Conservation (phyloP, 2,329 filamentous ascomycete genomes). For the Aspergillus jensenii region DNA sequence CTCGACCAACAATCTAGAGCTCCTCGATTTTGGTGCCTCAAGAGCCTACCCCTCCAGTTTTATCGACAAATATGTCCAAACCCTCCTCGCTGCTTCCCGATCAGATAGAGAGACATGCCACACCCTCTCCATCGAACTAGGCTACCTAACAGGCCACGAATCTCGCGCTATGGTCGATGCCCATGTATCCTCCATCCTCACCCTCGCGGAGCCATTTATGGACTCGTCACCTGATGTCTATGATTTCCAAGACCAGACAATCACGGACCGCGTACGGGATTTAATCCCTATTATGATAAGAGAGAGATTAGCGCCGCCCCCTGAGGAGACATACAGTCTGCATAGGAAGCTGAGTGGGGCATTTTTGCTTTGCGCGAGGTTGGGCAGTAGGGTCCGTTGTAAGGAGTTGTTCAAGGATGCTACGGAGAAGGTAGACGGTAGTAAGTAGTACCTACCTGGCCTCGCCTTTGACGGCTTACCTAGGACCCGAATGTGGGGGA, state of each 20-base stretch:
- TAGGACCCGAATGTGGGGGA: background rate
- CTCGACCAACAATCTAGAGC: conserved; percentile 69
- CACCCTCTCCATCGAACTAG: conserved; percentile 70
- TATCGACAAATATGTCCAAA: conserved; percentile 73
- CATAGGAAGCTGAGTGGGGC: conserved; percentile 95
- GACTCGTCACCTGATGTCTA: conserved; percentile 75
- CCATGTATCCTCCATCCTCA: conserved; percentile 83
- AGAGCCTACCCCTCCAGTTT: conserved; percentile 81
- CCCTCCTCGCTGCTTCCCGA: conserved; percentile 76
- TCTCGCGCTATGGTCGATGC: conserved; percentile 83
- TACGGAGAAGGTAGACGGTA: conserved; percentile 21
- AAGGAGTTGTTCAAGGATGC: conserved; percentile 67
- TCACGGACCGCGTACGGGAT: conserved; percentile 85
- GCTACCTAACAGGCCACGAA: conserved; percentile 91
- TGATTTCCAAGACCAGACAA: conserved; percentile 91
- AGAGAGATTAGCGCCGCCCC: conserved; percentile 84
- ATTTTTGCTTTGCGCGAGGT: conserved; percentile 82
- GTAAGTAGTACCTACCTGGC: background rate
- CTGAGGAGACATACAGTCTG: conserved; percentile 94
- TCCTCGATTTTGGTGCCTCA: conserved; percentile 93
- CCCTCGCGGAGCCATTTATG: conserved; percentile 88
- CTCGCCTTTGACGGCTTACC: background rate
- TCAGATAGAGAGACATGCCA: conserved; percentile 65
- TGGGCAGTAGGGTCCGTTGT: conserved; percentile 81
- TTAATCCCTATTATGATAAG: conserved; percentile 92